Percentiles rank a stretch among this genome's conserved stretches.
Conservation (phyloP, 169 alveolate species). For the Babesia gibsoni region DNA sequence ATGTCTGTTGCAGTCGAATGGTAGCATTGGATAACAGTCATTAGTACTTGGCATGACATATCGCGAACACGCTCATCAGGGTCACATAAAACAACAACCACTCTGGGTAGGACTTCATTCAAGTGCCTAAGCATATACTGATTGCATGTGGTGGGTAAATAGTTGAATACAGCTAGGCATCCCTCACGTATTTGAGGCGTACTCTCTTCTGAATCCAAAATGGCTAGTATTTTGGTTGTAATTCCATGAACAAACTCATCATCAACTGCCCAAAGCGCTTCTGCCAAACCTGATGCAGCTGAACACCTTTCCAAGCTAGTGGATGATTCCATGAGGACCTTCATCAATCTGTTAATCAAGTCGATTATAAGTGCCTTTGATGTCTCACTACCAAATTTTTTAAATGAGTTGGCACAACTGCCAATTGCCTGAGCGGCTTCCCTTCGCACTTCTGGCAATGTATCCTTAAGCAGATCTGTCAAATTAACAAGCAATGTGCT, state of each 20-base stretch:
- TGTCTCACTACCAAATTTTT: slow-evolving; percentile 12
- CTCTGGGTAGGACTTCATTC: slow-evolving; percentile 1
- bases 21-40: slow-evolving; percentile 17
- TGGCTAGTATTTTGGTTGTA: slow-evolving; percentile 3
- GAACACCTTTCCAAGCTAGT: slow-evolving; percentile 41
- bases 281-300: slow-evolving; percentile 45
- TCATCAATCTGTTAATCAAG: slow-evolving; percentile 19
- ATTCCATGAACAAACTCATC: slow-evolving; percentile 24
- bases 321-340: slow-evolving; percentile 22
- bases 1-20: background rate
- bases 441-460: slow-evolving; percentile 38
- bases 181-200: slow-evolving; percentile 42
- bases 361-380: slow-evolving; percentile 24
- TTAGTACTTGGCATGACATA: slow-evolving; percentile 12
- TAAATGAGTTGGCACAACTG: slow-evolving; percentile 31
- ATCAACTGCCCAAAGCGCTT: slow-evolving; percentile 39
- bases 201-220: slow-evolving; percentile 8
- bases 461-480: slow-evolving; percentile 32
- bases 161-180: slow-evolving; percentile 28
- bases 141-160: slow-evolving; percentile 27
- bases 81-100: slow-evolving; percentile 12
- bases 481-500: slow-evolving; percentile 17
- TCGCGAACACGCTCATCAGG: slow-evolving; percentile 32
- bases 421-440: slow-evolving; percentile 43
- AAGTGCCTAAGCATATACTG: slow-evolving; percentile 1